These are phyloP conservation scores for Hordeum pubiflorum DNA, from an alignment of 202 grass and related monocot genomes.

Conservation along the genomic window DNA sequence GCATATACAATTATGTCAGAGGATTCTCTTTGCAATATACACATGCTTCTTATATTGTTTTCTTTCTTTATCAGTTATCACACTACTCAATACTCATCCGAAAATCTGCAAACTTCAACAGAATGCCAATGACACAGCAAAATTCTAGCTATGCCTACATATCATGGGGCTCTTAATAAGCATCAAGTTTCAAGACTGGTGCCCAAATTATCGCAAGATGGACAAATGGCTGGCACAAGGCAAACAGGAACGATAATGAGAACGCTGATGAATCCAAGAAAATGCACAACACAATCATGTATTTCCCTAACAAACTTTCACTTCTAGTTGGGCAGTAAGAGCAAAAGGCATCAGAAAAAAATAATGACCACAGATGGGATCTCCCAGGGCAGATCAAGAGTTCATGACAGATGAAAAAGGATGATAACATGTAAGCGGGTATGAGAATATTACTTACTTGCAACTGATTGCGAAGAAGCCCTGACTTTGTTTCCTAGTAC, in stretches of 20 bases:
- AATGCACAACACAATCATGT: constrained; percentile 2
- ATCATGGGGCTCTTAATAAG: neutral
- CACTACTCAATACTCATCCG: neutral
- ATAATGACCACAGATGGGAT: neutral
- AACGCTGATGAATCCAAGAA: constrained; percentile 7
- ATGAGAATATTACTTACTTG: constrained; percentile 50
- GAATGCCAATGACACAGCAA: neutral
- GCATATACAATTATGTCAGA: neutral
- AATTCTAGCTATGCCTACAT: neutral
- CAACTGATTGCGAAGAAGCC: constrained; percentile 45
- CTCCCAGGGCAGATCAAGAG: constrained; percentile 24
- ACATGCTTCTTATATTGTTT: neutral
- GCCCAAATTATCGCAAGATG: neutral
- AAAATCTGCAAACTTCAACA: neutral
- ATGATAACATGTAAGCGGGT: neutral
- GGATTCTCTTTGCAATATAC: neutral
- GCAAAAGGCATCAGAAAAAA: constrained; percentile 2
- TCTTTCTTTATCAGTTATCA: constrained; percentile 5
- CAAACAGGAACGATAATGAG: neutral
- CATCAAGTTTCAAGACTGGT: constrained; percentile 9
- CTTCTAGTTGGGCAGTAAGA: neutral
- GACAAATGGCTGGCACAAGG: neutral
- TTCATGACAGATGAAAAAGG: constrained; percentile 13
- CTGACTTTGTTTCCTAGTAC: constrained; percentile 55
- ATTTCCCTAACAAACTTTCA: neutral